phyloP scores from a whole-genome alignment of 208 protist species.

The Crithidia mellificae region DNA sequence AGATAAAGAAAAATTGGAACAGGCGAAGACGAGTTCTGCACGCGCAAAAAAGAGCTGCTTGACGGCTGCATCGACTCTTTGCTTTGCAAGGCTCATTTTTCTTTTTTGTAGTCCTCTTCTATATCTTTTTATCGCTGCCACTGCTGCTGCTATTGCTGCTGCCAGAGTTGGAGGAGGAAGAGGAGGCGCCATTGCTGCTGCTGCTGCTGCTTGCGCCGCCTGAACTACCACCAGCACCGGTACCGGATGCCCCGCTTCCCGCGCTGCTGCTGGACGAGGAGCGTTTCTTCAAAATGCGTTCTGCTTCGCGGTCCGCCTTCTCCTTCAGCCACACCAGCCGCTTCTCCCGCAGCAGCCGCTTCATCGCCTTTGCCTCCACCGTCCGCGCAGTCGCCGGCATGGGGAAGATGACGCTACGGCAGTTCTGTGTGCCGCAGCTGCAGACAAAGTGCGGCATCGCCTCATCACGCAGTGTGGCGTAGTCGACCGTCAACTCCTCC shows the following conservation, averaged over 20 bases:
- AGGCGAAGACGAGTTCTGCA: no score
- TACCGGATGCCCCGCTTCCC: not conserved
- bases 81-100: no score
- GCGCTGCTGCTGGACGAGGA: constrained; percentile 5
- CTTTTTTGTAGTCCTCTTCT: no score
- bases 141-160: constrained; percentile 3
- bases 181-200: not conserved
- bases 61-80: no score
- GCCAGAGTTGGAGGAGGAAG: constrained; percentile 18
- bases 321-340: constrained; percentile 73
- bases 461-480: constrained; percentile 80
- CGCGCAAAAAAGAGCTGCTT: no score
- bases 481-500: constrained; percentile 90
- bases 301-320: constrained; percentile 73
- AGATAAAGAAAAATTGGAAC: no score
- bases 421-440: constrained; percentile 83
- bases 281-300: constrained; percentile 78
- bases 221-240: not conserved
- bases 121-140: constrained; percentile 2
- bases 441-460: constrained; percentile 80
- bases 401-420: constrained; percentile 79
- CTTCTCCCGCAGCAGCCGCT: constrained; percentile 73
- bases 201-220: not conserved
- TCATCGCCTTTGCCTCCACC: constrained; percentile 61
- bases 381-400: constrained; percentile 67